A percentile compares a stretch with the other conserved stretches of the same genome.
These are phyloP conservation scores for Cordyceps farinosa DNA, from an alignment of 2,329 filamentous ascomycete species.

Conservation along the genomic window DNA sequence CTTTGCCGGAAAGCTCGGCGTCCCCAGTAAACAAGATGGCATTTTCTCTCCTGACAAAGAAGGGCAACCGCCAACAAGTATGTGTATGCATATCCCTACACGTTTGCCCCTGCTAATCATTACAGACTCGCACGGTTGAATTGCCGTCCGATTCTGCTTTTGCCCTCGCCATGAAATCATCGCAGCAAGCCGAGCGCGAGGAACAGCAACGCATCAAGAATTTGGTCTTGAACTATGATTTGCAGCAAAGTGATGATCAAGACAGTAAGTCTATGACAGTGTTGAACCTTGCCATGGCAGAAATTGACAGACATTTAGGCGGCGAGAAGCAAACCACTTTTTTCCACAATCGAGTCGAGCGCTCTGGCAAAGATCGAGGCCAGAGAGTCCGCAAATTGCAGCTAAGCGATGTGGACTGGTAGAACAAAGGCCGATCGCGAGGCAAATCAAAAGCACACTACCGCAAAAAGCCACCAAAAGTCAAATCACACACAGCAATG, in stretches of 20 bases:
- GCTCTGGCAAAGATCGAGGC: slow-evolving; percentile 59
- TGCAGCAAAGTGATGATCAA: slow-evolving; percentile 74
- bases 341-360: slow-evolving; percentile 55
- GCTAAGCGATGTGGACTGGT: slow-evolving; percentile 97
- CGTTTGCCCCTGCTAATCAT: not conserved
- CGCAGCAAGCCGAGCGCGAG: slow-evolving; percentile 91
- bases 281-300: slow-evolving; percentile 46
- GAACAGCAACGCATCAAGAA: slow-evolving; percentile 99
- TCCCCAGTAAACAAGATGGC: slow-evolving; percentile 67
- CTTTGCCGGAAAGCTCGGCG: slow-evolving; percentile 15
- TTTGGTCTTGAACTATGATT: slow-evolving; percentile 92
- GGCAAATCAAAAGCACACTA: slow-evolving; percentile 25
- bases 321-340: slow-evolving; percentile 47
- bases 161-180: slow-evolving; percentile 91
- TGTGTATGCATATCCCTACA: not conserved
- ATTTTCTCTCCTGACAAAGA: slow-evolving; percentile 93
- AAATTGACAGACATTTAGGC: slow-evolving; percentile 41
- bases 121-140: slow-evolving; percentile 83
- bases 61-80: slow-evolving; percentile 91
- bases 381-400: slow-evolving; percentile 89
- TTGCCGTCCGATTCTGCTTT: slow-evolving; percentile 89
- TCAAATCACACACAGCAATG: not conserved
- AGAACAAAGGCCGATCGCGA: slow-evolving; percentile 34
- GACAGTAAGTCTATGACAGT: slow-evolving; percentile 62
- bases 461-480: not conserved